Percentiles rank a stretch among this genome's conserved stretches.
Conservation (phyloP, 257 asterid genomes). For the Lavandula angustifolia region DNA sequence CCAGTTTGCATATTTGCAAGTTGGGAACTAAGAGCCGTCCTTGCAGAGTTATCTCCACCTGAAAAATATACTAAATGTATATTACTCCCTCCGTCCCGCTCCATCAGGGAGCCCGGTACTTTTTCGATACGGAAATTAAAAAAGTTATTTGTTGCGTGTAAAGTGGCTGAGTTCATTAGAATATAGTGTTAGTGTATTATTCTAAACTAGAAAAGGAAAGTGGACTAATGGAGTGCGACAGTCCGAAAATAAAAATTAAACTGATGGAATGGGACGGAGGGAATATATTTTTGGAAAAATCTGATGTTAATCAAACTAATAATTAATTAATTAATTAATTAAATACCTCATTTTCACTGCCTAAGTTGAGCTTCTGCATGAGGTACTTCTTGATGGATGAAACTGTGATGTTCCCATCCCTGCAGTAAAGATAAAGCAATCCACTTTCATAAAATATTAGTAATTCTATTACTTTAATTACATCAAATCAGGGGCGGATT, state of each 20-base stretch:
- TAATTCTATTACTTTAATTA: too few species aligned
- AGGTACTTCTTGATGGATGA: conserved; percentile 31
- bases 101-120: too few species aligned
- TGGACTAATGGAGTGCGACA: too few species aligned
- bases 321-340: background rate
- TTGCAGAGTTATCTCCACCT: conserved; percentile 29
- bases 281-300: background rate
- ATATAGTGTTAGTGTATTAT: too few species aligned
- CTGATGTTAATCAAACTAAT: background rate
- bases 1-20: conserved; percentile 8
- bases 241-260: too few species aligned
- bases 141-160: too few species aligned
- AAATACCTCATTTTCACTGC: conserved; percentile 28
- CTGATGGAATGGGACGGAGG: too few species aligned
- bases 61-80: background rate
- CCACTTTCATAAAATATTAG: too few species aligned
- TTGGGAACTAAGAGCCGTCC: conserved; percentile 12
- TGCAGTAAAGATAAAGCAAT: background rate
- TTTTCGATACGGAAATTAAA: too few species aligned
- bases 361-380: conserved; percentile 25
- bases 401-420: conserved; percentile 30
- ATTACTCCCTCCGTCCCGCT: background rate
- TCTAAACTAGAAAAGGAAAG: too few species aligned
- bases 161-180: too few species aligned
- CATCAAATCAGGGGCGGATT: too few species aligned